These are phyloP conservation scores for Apiospora koreana DNA, from an alignment of 2,329 filamentous ascomycete genomes.

Conservation along the genomic window DNA sequence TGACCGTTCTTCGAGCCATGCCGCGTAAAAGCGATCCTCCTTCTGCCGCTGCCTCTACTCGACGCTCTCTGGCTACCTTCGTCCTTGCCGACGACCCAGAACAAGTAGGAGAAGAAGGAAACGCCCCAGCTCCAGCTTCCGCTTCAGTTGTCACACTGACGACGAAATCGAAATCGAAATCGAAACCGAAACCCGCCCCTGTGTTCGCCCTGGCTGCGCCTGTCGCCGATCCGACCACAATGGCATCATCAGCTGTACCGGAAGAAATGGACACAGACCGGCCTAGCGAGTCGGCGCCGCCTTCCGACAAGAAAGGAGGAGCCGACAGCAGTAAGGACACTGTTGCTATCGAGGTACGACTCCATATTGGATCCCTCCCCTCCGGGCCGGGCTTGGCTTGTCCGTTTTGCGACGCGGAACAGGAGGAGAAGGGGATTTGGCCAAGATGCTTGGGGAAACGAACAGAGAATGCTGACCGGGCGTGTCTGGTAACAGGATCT, in stretches of 20 bases:
- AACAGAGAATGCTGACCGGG: neutral
- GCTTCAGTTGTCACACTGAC: constrained; percentile 24
- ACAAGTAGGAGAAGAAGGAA: neutral
- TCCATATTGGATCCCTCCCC: neutral
- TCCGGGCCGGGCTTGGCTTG: neutral
- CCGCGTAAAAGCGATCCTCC: constrained; percentile 53
- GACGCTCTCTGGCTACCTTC: constrained; percentile 46
- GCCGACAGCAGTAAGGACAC: constrained; percentile 41
- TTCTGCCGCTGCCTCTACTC: constrained; percentile 27
- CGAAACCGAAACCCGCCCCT: neutral
- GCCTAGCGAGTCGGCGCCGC: constrained; percentile 24
- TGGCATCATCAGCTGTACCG: constrained; percentile 25
- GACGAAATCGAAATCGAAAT: constrained; percentile 8
- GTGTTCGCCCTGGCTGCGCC: constrained; percentile 20
- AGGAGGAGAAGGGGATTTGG: neutral
- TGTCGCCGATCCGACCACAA: constrained; percentile 20
- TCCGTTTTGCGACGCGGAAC: neutral
- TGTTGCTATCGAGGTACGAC: constrained; percentile 54
- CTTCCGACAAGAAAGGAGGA: constrained; percentile 35
- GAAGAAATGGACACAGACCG: constrained; percentile 38
- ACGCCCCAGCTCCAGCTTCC: constrained; percentile 19
- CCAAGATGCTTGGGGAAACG: neutral
- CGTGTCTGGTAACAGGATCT: constrained; percentile 58
- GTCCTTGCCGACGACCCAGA: constrained; percentile 40
- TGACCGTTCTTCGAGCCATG: constrained; percentile 40